Conservation (phyloP, 306 rosid species). For the Cicer chorassanicum region DNA sequence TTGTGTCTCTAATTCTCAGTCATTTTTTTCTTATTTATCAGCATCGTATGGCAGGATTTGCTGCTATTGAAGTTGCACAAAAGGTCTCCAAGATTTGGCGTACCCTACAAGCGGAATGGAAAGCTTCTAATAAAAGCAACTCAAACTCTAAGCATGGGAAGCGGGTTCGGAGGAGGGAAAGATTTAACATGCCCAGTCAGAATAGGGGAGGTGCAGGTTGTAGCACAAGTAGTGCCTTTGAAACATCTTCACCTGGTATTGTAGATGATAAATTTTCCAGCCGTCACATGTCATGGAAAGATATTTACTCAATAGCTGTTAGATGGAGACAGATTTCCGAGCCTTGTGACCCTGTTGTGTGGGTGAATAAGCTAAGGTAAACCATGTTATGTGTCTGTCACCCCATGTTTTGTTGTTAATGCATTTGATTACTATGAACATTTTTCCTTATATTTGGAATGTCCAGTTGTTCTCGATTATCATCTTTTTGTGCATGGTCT, state of each 20-base stretch:
- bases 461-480: constrained; percentile 24
- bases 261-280: constrained; percentile 71
- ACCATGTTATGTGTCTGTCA: constrained; percentile 10
- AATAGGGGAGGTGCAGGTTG: constrained; percentile 99
- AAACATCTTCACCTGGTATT: constrained; percentile 58
- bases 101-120: constrained; percentile 76
- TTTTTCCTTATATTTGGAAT: constrained; percentile 24
- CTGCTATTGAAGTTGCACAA: constrained; percentile 94
- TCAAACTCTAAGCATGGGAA: constrained; percentile 66
- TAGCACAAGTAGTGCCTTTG: constrained; percentile 77
- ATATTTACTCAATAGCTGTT: constrained; percentile 81
- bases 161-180: constrained; percentile 85
- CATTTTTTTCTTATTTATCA: constrained; percentile 57
- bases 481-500: constrained; percentile 7
- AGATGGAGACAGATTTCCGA: constrained; percentile 94
- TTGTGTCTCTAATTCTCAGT: constrained; percentile 25
- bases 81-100: constrained; percentile 97
- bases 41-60: constrained; percentile 99
- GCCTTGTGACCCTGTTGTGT: constrained; percentile 93
- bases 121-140: constrained; percentile 68
- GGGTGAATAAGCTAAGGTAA: constrained; percentile 94
- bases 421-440: constrained; percentile 15
- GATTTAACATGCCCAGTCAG: constrained; percentile 73
- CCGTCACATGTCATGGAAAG: constrained; percentile 75
- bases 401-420: constrained; percentile 26